These are phyloP conservation scores for Myriosclerotinia duriaeana DNA, from an alignment of 2,329 filamentous ascomycete species.

Conservation along the genomic window DNA sequence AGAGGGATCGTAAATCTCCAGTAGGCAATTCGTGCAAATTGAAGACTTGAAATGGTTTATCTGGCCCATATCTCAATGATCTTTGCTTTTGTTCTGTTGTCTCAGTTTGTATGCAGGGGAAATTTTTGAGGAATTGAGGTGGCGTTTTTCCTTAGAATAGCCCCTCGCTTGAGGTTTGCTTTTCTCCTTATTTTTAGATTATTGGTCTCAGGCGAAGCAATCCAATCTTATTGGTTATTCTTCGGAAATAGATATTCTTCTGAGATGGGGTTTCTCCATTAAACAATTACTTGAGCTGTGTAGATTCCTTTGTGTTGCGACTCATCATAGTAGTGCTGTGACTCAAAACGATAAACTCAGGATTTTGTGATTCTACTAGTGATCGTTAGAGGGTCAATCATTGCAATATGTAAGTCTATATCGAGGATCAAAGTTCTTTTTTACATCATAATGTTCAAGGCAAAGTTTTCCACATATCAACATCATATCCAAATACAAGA, in stretches of 20 bases:
- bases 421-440: background rate
- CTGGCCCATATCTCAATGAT: background rate
- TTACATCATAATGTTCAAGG: background rate
- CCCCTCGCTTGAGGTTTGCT: constrained; percentile 8
- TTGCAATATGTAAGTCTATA: background rate
- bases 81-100: constrained; percentile 12
- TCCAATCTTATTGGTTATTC: no score
- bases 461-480: background rate
- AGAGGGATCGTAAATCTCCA: background rate
- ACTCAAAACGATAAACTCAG: background rate
- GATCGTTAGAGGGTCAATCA: background rate
- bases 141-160: constrained; percentile 14
- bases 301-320: background rate
- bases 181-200: background rate
- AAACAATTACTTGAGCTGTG: background rate
- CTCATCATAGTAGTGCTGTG: background rate
- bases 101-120: constrained; percentile 8
- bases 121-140: constrained; percentile 15
- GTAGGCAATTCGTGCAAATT: background rate
- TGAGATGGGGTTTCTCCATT: no score
- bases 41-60: constrained; percentile 1
- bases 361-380: background rate
- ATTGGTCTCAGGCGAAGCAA: background rate
- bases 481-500: background rate
- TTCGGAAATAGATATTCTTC: no score